These are phyloP conservation scores for Cladosporium colombiae DNA, from an alignment of 2,329 filamentous ascomycete species.

Conservation along the genomic window DNA sequence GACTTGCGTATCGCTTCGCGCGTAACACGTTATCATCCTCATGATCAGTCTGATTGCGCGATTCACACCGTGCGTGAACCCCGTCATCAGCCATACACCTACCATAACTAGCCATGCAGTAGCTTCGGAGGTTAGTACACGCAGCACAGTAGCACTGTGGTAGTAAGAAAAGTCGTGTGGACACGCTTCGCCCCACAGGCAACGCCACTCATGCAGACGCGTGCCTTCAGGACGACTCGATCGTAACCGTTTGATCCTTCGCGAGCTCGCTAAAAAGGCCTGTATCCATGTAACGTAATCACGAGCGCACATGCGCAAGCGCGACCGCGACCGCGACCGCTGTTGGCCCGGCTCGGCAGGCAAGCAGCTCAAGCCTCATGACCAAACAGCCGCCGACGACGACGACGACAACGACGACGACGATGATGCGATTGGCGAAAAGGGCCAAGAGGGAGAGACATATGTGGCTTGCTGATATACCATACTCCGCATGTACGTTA, in stretches of 20 bases:
- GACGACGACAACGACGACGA: too few relatives aligned
- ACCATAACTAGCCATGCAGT: background rate
- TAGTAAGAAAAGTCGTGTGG: background rate
- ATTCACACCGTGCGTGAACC: too few relatives aligned
- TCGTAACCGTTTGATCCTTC: background rate
- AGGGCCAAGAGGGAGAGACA: background rate
- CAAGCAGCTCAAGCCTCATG: too few relatives aligned
- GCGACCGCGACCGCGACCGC: too few relatives aligned
- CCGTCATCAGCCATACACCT: too few relatives aligned
- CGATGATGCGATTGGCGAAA: background rate
- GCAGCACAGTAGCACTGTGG: too few relatives aligned
- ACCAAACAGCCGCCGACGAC: too few relatives aligned
- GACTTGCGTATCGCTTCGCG: background rate
- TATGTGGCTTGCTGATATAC: background rate
- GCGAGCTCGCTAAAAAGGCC: background rate
- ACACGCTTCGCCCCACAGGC: background rate
- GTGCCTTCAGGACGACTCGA: too few relatives aligned
- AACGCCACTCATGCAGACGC: background rate
- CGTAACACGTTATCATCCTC: too few relatives aligned
- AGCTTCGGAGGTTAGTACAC: background rate
- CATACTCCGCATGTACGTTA: background rate
- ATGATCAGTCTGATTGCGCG: too few relatives aligned
- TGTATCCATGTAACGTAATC: too few relatives aligned
- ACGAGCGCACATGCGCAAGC: too few relatives aligned
- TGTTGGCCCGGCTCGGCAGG: background rate